phyloP scores from a whole-genome alignment of 83 land plant genomes.

The Thuja plicata region DNA sequence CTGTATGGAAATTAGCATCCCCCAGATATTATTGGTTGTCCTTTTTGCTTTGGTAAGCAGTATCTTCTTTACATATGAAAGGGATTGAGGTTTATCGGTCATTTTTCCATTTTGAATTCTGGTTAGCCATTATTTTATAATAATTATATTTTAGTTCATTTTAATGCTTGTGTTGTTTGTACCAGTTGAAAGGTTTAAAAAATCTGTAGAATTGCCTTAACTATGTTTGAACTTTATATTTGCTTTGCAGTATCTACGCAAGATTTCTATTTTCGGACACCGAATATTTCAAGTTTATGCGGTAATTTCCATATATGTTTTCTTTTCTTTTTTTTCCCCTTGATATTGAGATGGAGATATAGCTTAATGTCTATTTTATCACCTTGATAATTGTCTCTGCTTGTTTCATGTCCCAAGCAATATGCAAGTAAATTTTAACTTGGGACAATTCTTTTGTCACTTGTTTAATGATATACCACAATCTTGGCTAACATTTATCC shows the following conservation, averaged over 20 bases:
- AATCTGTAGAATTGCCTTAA: not conserved
- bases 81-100: not conserved
- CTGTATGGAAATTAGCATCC: constrained; percentile 86
- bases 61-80: not conserved
- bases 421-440: not conserved
- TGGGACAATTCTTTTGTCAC: constrained; percentile 1
- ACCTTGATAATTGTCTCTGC: constrained; percentile 1
- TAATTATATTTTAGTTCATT: not conserved
- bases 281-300: constrained; percentile 87
- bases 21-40: constrained; percentile 65
- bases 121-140: not conserved
- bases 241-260: constrained; percentile 82
- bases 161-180: not conserved
- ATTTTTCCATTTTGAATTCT: not conserved
- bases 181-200: not conserved
- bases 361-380: not conserved
- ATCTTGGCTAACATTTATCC: constrained; percentile 4
- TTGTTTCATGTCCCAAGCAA: not conserved
- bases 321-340: not conserved
- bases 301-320: constrained; percentile 37
- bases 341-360: not conserved
- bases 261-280: constrained; percentile 70
- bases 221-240: not conserved
- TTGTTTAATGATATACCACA: not conserved
- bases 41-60: constrained; percentile 78